These are phyloP conservation scores for Hippophae gyantsensis DNA, from an alignment of 306 rosid genomes.

Conservation along the genomic window DNA sequence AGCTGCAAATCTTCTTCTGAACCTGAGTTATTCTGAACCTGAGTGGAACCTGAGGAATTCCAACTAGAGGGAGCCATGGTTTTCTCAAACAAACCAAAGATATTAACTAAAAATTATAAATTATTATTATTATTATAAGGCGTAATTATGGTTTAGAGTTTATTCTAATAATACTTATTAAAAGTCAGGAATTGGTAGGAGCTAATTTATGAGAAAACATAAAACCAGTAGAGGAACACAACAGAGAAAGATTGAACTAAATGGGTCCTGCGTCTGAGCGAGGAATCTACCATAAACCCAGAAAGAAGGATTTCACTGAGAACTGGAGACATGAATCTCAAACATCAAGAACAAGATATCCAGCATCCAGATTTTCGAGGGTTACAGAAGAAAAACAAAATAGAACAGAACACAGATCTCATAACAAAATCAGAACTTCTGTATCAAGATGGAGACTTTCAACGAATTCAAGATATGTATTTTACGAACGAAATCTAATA, in stretches of 20 bases:
- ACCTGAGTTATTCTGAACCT: conserved; percentile 35
- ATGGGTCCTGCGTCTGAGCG: conserved; percentile 76
- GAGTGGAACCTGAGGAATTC: conserved; percentile 40
- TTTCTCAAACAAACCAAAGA: neutral
- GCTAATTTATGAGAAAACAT: conserved; percentile 58
- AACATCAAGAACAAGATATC: conserved; percentile 36
- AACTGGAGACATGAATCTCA: conserved; percentile 83
- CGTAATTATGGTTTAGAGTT: too few relatives aligned
- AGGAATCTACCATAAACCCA: conserved; percentile 70
- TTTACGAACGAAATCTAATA: conserved; percentile 1
- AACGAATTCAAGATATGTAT: neutral
- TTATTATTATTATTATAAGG: too few relatives aligned
- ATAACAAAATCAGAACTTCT: conserved; percentile 1
- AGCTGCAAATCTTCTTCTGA: conserved; percentile 51
- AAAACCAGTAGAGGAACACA: conserved; percentile 88
- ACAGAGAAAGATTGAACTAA: conserved; percentile 91
- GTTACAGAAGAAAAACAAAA: neutral
- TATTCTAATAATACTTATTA: conserved; percentile 4
- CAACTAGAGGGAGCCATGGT: conserved; percentile 59
- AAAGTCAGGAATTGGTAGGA: neutral
- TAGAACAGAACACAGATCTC: neutral
- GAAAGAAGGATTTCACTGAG: conserved; percentile 91
- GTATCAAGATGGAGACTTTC: conserved; percentile 4
- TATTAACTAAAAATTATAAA: too few relatives aligned
- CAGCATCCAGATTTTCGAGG: conserved; percentile 21